phyloP scores from a whole-genome alignment of 2,329 filamentous ascomycete genomes.

The Fusarium vanettenii region DNA sequence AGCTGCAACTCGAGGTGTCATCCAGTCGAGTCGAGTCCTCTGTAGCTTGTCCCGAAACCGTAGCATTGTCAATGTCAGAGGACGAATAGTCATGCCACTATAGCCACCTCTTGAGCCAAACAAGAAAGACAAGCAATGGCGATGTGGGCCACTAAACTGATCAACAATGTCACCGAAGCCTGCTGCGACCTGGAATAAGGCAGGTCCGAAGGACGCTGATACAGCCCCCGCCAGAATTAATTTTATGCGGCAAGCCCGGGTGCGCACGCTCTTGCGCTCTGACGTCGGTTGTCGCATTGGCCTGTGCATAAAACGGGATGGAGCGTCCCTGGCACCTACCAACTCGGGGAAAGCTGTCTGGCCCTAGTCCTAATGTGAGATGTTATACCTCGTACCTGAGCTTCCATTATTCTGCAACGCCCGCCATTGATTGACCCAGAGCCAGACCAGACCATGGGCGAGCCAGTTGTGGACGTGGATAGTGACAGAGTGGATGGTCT shows the following conservation, averaged over 20 bases:
- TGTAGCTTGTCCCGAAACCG: conserved; percentile 2
- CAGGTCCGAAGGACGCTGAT: conserved; percentile 10
- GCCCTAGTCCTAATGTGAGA: conserved; percentile 24
- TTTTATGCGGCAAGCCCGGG: conserved; percentile 47
- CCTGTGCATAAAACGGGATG: conserved; percentile 37
- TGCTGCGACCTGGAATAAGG: conserved; percentile 23
- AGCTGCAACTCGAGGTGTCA: not conserved
- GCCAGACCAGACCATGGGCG: conserved; percentile 11
- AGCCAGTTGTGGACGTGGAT: conserved; percentile 33
- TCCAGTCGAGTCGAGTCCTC: conserved; percentile 18
- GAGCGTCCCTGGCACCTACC: conserved; percentile 41
- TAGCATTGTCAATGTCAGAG: conserved; percentile 10
- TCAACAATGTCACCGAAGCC: conserved; percentile 18
- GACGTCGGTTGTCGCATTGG: conserved; percentile 23
- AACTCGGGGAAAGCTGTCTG: conserved; percentile 23
- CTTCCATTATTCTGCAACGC: conserved; percentile 28
- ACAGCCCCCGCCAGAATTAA: conserved; percentile 31
- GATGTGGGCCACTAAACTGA: conserved; percentile 24
- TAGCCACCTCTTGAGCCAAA: conserved; percentile 5
- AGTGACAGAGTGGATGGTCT: conserved; percentile 24
- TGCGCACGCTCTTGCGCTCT: conserved; percentile 11
- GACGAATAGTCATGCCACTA: conserved; percentile 18
- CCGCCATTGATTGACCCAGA: not conserved
- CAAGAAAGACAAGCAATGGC: conserved; percentile 14
- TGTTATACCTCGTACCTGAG: conserved; percentile 29